A percentile compares a stretch with the other conserved stretches of the same genome.
Conservation (phyloP, 441 rosid genomes). For the Sinapis alba region DNA sequence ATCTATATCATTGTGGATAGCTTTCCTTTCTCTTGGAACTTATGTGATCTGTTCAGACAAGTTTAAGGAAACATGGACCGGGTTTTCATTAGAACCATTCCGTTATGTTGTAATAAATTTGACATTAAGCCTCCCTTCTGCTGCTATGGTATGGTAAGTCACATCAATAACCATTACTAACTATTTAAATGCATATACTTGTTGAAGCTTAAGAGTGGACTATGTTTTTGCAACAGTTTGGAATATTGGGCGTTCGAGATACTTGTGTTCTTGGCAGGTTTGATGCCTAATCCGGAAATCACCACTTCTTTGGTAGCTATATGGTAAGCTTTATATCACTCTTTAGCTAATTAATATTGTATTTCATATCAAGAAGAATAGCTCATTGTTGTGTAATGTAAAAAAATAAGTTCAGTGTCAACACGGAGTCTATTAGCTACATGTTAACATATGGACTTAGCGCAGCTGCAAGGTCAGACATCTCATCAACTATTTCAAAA, state of each 20-base stretch:
- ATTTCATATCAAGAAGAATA: not conserved
- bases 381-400: not conserved
- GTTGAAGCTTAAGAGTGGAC: not conserved
- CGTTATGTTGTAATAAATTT: not conserved
- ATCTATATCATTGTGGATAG: constrained; percentile 71
- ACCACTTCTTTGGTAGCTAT: constrained; percentile 72
- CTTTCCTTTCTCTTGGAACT: constrained; percentile 44
- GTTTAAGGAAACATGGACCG: constrained; percentile 48
- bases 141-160: constrained; percentile 1
- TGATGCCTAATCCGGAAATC: constrained; percentile 62
- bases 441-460: constrained; percentile 66
- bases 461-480: constrained; percentile 65
- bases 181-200: not conserved
- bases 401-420: constrained; percentile 44
- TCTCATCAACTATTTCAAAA: not conserved
- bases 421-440: constrained; percentile 60
- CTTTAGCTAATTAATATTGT: not conserved
- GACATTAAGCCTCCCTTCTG: not conserved
- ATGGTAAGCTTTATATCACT: constrained; percentile 46
- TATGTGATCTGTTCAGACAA: constrained; percentile 52
- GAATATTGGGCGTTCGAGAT: constrained; percentile 81
- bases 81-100: not conserved
- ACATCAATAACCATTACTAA: not conserved
- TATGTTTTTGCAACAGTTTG: constrained; percentile 48
- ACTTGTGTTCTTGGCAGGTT: constrained; percentile 72